Percentiles rank a stretch among this genome's conserved stretches.
phyloP scores from a whole-genome alignment of 805 yeast genomes.

The Saccharomycopsis fibuligera region DNA sequence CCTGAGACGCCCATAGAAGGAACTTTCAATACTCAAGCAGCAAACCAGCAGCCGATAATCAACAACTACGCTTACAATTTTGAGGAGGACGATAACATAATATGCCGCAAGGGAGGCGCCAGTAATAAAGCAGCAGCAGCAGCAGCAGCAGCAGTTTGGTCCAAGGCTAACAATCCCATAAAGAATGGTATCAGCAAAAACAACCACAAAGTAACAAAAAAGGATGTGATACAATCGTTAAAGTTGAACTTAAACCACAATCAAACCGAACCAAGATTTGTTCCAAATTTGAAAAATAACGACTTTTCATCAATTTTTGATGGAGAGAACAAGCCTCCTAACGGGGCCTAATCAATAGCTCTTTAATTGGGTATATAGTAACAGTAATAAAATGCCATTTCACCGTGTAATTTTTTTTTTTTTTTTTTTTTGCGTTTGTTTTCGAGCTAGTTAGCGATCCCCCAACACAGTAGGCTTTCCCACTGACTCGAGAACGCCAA shows the following conservation, averaged over 20 bases:
- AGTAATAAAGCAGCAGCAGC: neutral
- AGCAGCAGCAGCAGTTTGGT: neutral
- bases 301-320: neutral
- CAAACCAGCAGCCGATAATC: neutral
- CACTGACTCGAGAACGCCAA: too few relatives aligned
- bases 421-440: too few relatives aligned
- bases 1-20: slow-evolving; percentile 1
- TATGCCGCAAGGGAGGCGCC: neutral
- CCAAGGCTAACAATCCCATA: neutral
- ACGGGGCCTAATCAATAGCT: too few relatives aligned
- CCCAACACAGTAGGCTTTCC: too few relatives aligned
- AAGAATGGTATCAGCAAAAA: neutral
- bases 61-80: neutral
- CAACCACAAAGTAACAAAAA: neutral
- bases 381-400: too few relatives aligned
- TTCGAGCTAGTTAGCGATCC: too few relatives aligned
- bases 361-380: too few relatives aligned
- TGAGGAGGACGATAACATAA: neutral
- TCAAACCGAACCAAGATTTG: neutral
- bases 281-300: neutral
- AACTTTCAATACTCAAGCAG: neutral
- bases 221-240: neutral
- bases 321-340: neutral
- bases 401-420: too few relatives aligned
- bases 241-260: neutral